A percentile compares a stretch with the other conserved stretches of the same genome.
These are phyloP conservation scores for Colletotrichum sp. DNA, from an alignment of 2,329 filamentous ascomycete genomes.

Conservation along the genomic window DNA sequence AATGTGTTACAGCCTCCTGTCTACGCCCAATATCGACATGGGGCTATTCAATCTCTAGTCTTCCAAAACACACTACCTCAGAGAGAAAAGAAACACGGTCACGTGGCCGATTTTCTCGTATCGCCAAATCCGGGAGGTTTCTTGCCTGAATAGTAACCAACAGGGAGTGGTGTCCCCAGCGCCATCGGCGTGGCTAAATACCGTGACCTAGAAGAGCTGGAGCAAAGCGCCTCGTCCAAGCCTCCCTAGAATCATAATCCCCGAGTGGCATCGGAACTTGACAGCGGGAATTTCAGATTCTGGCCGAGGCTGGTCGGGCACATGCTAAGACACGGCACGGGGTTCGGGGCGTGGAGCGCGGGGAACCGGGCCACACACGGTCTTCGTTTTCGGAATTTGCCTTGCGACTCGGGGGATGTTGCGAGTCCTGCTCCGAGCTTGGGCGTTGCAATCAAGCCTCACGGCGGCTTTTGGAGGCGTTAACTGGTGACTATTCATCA, in stretches of 20 bases:
- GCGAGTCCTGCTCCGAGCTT: background rate
- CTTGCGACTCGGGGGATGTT: background rate
- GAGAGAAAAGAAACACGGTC: background rate
- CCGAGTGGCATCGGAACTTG: background rate
- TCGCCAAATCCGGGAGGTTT: background rate
- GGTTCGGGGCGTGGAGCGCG: background rate
- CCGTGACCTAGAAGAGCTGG: background rate
- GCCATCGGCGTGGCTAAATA: background rate
- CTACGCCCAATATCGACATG: background rate
- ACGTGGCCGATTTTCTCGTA: background rate
- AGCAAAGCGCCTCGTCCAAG: background rate
- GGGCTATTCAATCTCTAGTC: background rate
- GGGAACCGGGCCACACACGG: background rate
- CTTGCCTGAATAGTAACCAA: background rate
- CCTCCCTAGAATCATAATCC: background rate
- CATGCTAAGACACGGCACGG: background rate
- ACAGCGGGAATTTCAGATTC: background rate
- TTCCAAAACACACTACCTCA: background rate
- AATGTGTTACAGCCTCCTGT: background rate
- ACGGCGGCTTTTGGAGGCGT: background rate
- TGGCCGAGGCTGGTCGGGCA: background rate
- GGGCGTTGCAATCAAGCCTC: background rate
- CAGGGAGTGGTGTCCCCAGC: background rate
- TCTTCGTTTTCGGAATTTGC: background rate
- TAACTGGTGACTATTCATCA: background rate